phyloP scores from a whole-genome alignment of 1,284 basidiomycete genomes.

The Cryptococcus floricola region DNA sequence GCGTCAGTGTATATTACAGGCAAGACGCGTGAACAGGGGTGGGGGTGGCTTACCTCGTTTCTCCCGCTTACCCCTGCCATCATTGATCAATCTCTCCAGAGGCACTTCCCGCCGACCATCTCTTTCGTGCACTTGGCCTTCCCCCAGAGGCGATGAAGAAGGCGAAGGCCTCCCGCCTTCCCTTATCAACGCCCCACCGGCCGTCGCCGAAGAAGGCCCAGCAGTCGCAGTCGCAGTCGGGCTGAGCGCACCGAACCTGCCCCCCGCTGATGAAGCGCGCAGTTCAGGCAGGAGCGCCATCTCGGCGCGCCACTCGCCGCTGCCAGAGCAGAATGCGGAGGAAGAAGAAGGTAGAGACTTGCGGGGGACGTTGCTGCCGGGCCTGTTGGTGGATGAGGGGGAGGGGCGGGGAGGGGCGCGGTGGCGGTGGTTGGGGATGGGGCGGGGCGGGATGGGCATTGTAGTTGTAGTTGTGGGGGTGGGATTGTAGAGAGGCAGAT shows the following conservation, averaged over 20 bases:
- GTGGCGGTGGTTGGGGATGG: constrained; percentile 24
- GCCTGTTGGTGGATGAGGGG: not conserved
- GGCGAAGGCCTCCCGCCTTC: not conserved
- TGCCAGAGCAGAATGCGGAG: not conserved
- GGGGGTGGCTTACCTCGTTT: constrained; percentile 27
- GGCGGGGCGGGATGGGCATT: constrained; percentile 39
- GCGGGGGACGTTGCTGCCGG: constrained; percentile 21
- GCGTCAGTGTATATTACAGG: not conserved
- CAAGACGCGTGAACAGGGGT: too few relatives aligned
- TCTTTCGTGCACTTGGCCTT: too few relatives aligned
- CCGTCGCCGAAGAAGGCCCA: not conserved
- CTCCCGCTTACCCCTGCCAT: constrained; percentile 31
- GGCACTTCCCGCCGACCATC: constrained; percentile 20
- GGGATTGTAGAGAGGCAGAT: not conserved
- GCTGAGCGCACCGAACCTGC: not conserved
- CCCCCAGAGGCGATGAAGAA: too few relatives aligned
- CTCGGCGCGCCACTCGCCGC: constrained; percentile 34
- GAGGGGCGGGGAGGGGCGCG: constrained; percentile 7
- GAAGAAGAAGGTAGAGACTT: constrained; percentile 12
- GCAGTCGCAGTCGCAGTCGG: too few relatives aligned
- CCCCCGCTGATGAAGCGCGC: constrained; percentile 8
- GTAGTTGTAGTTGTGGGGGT: constrained; percentile 1
- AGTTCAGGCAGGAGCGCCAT: constrained; percentile 22
- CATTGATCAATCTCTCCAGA: constrained; percentile 30
- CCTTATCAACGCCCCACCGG: not conserved